Base-by-base conservation (phyloP, 2,329 filamentous ascomycete genomes). In the Diplodia mutila region DNA sequence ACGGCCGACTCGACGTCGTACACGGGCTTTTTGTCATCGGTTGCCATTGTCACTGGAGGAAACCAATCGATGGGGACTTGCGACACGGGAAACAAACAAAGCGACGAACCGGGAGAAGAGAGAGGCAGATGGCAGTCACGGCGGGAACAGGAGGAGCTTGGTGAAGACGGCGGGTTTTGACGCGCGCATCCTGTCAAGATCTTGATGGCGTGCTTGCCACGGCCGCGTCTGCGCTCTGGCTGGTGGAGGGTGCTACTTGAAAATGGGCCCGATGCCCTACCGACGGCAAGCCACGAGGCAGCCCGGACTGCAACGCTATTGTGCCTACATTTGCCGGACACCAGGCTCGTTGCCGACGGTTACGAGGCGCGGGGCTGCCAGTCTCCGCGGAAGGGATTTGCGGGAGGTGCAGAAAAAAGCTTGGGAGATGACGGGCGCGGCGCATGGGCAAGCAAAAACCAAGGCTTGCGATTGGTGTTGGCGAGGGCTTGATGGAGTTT, bases 151-250 rank as follows among this genome's bases (percentile, higher is more conserved):
- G 37, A 11, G 7, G 32, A 29, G 53, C 27, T 25, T 48, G 21
- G 32, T 48, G 21, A 49, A 37, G 4, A 51, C 23, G 52, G 34
- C 46, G 46, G 32, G 12, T 18, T 32, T 63, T 27, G 34, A 46
- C 34, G 42, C 42, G 8, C 39, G 23, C 57, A 61, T 61, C 49
- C 14, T 46, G 59, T 51, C 59, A 52, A 63, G 27, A 11, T 51
- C 52, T n/a, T 34, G 39, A 66, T 66, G 52, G 64, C 64, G 64
- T 66, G 64, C 64, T 66, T 66, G 61, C 61, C 61, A 64, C 61
- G 49, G 53, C 53, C 32, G 53, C 37, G 55, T 42, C 55, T 59
- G 27, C 59, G 46, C 59, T 48, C 59, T 48, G 39, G 59, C 42
- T 63, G 59, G 39, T 39, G 59, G 59, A 63, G 42, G 46, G 46